These are phyloP conservation scores for Pseudocercospora macadamiae DNA, from an alignment of 2,329 filamentous ascomycete genomes.

Conservation along the genomic window DNA sequence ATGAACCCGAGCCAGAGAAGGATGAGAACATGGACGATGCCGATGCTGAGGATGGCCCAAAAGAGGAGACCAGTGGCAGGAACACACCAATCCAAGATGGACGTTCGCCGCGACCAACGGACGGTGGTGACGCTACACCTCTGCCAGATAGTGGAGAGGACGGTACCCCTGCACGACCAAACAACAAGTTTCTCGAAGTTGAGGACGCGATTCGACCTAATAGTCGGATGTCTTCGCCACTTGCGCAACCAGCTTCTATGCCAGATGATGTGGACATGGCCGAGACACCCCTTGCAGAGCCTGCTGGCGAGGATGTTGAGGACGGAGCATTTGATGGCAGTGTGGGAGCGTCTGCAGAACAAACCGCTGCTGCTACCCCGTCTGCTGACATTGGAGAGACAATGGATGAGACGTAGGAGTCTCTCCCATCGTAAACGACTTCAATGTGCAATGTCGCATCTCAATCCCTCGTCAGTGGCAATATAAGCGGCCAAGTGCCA, in stretches of 20 bases:
- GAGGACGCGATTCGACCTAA: slow-evolving; percentile 29
- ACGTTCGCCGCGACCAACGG: slow-evolving; percentile 32
- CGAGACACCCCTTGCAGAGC: slow-evolving; percentile 20
- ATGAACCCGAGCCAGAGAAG: slow-evolving; percentile 85
- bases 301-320: slow-evolving; percentile 12
- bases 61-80: slow-evolving; percentile 48
- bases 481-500: not conserved
- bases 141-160: slow-evolving; percentile 40
- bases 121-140: slow-evolving; percentile 42
- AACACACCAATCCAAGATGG: slow-evolving; percentile 51
- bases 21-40: slow-evolving; percentile 62
- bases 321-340: slow-evolving; percentile 18
- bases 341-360: slow-evolving; percentile 25
- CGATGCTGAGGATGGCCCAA: slow-evolving; percentile 43
- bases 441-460: not conserved
- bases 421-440: too few species aligned
- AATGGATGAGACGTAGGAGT: slow-evolving; percentile 32
- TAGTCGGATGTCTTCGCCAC: slow-evolving; percentile 30
- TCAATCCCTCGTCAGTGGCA: not conserved
- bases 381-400: slow-evolving; percentile 26
- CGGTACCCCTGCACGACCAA: slow-evolving; percentile 27
- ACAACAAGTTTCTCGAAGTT: slow-evolving; percentile 35
- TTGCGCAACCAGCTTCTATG: slow-evolving; percentile 23
- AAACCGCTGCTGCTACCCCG: slow-evolving; percentile 19
- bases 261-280: slow-evolving; percentile 36